Evolutionary conservation across 129 eudicot species (phyloP).

Genomic region (Centaurea solstitialis): DNA sequence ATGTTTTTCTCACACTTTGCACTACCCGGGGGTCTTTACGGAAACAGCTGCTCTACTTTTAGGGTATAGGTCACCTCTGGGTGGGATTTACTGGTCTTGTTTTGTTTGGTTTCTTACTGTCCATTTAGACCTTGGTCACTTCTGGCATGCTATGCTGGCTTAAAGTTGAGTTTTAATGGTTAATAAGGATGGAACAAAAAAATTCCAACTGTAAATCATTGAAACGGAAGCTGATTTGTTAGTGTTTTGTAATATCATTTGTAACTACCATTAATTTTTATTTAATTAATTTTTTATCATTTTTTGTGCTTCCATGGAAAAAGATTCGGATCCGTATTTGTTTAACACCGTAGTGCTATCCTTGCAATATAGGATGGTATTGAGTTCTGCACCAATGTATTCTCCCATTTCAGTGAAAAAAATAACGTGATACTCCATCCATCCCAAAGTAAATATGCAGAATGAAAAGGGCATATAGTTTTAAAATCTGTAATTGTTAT

Average conservation of each 20-base stretch:
- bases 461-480: neutral
- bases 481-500: neutral
- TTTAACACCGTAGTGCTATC: neutral
- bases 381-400: neutral
- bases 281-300: too few species aligned
- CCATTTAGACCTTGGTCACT: neutral
- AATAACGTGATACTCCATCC: neutral
- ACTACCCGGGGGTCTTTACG: neutral
- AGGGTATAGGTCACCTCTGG: neutral
- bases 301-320: neutral
- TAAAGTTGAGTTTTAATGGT: neutral
- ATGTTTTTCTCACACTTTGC: neutral
- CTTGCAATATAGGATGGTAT: neutral
- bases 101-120: neutral
- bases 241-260: neutral
- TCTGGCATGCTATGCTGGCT: neutral
- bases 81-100: neutral
- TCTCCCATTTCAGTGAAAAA: neutral
- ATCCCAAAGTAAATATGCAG: neutral
- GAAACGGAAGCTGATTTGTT: neutral
- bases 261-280: neutral
- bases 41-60: neutral
- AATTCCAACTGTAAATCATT: neutral
- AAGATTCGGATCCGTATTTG: neutral
- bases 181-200: neutral